phyloP scores from a whole-genome alignment of 2,329 filamentous ascomycete genomes.

The Fusarium kyushuense region DNA sequence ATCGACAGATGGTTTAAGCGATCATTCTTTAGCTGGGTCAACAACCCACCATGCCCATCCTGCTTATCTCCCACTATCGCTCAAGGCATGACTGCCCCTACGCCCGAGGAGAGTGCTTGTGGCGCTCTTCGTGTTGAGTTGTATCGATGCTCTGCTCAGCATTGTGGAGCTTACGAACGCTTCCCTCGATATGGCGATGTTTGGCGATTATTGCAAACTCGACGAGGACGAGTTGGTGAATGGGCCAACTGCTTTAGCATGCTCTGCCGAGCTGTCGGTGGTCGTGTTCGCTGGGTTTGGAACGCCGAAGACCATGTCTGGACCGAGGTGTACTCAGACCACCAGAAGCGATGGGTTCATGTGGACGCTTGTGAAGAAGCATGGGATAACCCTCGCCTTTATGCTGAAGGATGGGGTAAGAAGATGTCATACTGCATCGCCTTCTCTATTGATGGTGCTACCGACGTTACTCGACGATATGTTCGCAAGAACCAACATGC shows the following conservation, averaged over 20 bases:
- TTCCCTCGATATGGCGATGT: conserved; percentile 97
- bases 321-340: conserved; percentile 97
- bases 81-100: conserved; percentile 84
- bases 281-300: conserved; percentile 96
- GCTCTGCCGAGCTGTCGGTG: conserved; percentile 93
- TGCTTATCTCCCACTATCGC: conserved; percentile 87
- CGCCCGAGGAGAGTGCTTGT: conserved; percentile 88
- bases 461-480: conserved; percentile 74
- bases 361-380: conserved; percentile 94
- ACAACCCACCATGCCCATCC: conserved; percentile 87
- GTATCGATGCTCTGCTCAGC: conserved; percentile 83
- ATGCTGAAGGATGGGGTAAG: conserved; percentile 94
- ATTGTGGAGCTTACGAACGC: conserved; percentile 83
- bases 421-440: conserved; percentile 98
- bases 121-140: conserved; percentile 90
- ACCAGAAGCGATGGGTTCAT: conserved; percentile 95
- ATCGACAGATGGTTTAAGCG: conserved; percentile 83
- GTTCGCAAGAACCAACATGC: conserved; percentile 79
- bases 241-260: conserved; percentile 99
- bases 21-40: conserved; percentile 95
- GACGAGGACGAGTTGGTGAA: conserved; percentile 88
- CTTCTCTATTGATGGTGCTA: conserved; percentile 88
- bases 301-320: conserved; percentile 97
- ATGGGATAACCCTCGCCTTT: conserved; percentile 94
- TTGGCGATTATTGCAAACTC: conserved; percentile 88